These are phyloP conservation scores for Colletotrichum somersetense DNA, from an alignment of 2,329 filamentous ascomycete genomes.

Conservation along the genomic window DNA sequence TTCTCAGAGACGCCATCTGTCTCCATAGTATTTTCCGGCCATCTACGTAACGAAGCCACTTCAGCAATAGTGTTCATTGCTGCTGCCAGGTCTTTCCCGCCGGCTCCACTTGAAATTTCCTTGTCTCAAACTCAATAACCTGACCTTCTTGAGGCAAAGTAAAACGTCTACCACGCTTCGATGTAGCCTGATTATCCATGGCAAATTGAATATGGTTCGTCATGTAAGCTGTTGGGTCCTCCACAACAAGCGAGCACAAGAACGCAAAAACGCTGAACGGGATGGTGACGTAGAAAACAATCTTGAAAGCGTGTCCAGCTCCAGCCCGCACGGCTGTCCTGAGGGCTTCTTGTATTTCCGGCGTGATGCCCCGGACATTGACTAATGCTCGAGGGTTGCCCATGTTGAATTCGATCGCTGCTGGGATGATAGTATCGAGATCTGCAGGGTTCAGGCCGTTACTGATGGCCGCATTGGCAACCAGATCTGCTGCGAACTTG, in stretches of 20 bases:
- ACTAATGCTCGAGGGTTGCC: constrained; percentile 46
- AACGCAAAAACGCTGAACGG: constrained; percentile 35
- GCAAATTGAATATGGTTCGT: constrained; percentile 41
- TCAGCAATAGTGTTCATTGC: neutral
- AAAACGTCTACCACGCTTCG: neutral
- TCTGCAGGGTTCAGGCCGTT: constrained; percentile 45
- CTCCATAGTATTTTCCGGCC: neutral
- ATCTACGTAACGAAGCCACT: neutral
- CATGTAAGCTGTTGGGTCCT: constrained; percentile 42
- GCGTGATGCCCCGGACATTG: constrained; percentile 39
- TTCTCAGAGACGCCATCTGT: neutral
- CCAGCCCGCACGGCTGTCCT: constrained; percentile 26
- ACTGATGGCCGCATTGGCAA: constrained; percentile 47
- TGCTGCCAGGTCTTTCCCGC: constrained; percentile 6
- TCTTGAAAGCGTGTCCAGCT: constrained; percentile 36
- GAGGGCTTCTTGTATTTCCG: constrained; percentile 29
- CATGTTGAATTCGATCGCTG: constrained; percentile 49
- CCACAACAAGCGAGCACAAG: constrained; percentile 26
- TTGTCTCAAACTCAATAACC: constrained; percentile 31
- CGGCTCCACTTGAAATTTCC: constrained; percentile 8
- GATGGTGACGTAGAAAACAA: constrained; percentile 39
- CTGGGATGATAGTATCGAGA: constrained; percentile 46
- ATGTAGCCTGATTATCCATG: constrained; percentile 24
- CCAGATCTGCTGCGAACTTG: constrained; percentile 45
- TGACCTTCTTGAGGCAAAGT: neutral